phyloP scores from a whole-genome alignment of 495 filamentous ascomycete genomes.

The Penicillium canariense region DNA sequence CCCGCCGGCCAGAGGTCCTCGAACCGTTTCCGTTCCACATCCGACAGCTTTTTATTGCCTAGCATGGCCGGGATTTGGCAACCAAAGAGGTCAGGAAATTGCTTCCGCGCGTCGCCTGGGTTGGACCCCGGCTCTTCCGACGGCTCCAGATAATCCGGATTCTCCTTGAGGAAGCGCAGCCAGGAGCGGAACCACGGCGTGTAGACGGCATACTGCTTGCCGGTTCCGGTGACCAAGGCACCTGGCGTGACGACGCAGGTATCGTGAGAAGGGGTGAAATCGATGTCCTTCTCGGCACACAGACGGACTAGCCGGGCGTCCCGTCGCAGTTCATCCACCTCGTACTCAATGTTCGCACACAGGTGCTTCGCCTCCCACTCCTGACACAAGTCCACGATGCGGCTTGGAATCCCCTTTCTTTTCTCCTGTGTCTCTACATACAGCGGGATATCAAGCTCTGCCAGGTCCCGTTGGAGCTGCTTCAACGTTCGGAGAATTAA shows the following conservation, averaged over 20 bases:
- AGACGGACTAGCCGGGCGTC: constrained; percentile 64
- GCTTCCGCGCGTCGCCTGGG: constrained; percentile 48
- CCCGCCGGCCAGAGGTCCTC: constrained; percentile 71
- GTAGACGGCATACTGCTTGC: constrained; percentile 82
- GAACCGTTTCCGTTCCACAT: constrained; percentile 57
- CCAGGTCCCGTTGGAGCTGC: constrained; percentile 64
- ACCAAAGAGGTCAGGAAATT: constrained; percentile 60
- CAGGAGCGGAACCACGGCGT: constrained; percentile 78
- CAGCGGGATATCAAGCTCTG: constrained; percentile 72
- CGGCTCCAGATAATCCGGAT: constrained; percentile 61
- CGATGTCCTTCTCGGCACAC: constrained; percentile 59
- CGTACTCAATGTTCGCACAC: constrained; percentile 58
- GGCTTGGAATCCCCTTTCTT: constrained; percentile 57
- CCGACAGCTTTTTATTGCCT: constrained; percentile 58
- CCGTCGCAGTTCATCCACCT: constrained; percentile 60
- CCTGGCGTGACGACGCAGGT: constrained; percentile 80
- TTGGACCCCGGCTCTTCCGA: constrained; percentile 63
- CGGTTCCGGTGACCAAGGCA: constrained; percentile 55
- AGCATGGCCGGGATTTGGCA: constrained; percentile 61
- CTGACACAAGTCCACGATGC: constrained; percentile 67
- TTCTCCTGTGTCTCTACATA: constrained; percentile 69
- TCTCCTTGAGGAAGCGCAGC: constrained; percentile 65
- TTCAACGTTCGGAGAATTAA: constrained; percentile 70
- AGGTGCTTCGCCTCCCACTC: constrained; percentile 70
- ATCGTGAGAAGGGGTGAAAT: constrained; percentile 68